Percentiles rank a stretch among this genome's conserved stretches.
These are phyloP conservation scores for Mycena citricolor DNA, from an alignment of 1,284 basidiomycete species.

Conservation along the genomic window DNA sequence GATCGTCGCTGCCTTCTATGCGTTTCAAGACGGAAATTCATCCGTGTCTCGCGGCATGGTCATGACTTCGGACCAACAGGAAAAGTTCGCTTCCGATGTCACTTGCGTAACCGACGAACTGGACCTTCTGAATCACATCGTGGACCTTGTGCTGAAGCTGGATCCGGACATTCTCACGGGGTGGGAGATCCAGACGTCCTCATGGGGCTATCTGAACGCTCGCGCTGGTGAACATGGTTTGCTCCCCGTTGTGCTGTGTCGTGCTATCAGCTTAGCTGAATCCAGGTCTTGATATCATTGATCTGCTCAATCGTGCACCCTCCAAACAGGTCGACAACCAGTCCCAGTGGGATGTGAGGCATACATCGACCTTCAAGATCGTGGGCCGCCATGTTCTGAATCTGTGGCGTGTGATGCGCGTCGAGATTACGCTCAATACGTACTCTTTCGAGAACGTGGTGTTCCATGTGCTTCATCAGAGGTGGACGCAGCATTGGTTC, in stretches of 20 bases:
- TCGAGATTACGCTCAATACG: slow-evolving; percentile 76
- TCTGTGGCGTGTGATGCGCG: slow-evolving; percentile 89
- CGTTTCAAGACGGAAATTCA: slow-evolving; percentile 28
- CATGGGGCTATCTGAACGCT: slow-evolving; percentile 90
- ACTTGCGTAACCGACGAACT: slow-evolving; percentile 67
- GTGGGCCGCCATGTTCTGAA: slow-evolving; percentile 90
- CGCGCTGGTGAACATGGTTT: slow-evolving; percentile 66
- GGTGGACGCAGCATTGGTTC: no score
- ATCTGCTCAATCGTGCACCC: slow-evolving; percentile 71
- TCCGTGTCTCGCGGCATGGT: slow-evolving; percentile 7
- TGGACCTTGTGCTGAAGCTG: slow-evolving; percentile 75
- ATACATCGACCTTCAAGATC: slow-evolving; percentile 83
- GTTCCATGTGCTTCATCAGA: slow-evolving; percentile 72
- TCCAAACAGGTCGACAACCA: slow-evolving; percentile 39
- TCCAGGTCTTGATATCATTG: slow-evolving; percentile 68
- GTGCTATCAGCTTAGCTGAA: slow-evolving; percentile 3
- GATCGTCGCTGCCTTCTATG: slow-evolving; percentile 63
- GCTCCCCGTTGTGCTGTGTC: slow-evolving; percentile 22
- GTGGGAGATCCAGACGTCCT: slow-evolving; percentile 87
- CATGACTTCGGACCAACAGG: slow-evolving; percentile 54
- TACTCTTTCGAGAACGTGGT: slow-evolving; percentile 93
- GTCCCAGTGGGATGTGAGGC: slow-evolving; percentile 75
- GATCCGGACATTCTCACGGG: slow-evolving; percentile 93
- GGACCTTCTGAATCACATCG: slow-evolving; percentile 78
- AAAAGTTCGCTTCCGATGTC: no score